Conservation (phyloP, 306 rosid genomes). For the Fagus sylvatica region DNA sequence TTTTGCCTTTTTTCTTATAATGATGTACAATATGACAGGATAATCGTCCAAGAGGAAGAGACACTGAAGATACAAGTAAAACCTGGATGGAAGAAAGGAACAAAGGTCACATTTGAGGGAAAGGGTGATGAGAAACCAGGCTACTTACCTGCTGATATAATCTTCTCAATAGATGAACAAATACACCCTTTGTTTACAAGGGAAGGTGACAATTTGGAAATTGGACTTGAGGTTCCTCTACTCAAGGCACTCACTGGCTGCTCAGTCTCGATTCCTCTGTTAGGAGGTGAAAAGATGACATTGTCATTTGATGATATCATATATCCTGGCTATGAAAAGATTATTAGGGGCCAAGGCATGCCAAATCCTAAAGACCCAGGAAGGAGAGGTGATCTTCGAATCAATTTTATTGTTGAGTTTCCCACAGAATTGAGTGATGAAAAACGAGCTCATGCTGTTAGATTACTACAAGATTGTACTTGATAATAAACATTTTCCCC, state of each 20-base stretch:
- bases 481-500: slow-evolving; percentile 12
- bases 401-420: slow-evolving; percentile 63
- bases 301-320: slow-evolving; percentile 60
- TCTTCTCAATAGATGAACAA: slow-evolving; percentile 67
- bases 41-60: slow-evolving; percentile 67
- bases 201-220: slow-evolving; percentile 70
- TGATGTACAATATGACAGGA: slow-evolving; percentile 46
- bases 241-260: slow-evolving; percentile 79
- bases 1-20: slow-evolving; percentile 4
- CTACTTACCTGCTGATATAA: slow-evolving; percentile 79
- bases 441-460: slow-evolving; percentile 59
- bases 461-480: slow-evolving; percentile 56
- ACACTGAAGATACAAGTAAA: slow-evolving; percentile 59
- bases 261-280: slow-evolving; percentile 64
- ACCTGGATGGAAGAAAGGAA: slow-evolving; percentile 93
- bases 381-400: slow-evolving; percentile 67
- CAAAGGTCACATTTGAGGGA: slow-evolving; percentile 78
- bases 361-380: slow-evolving; percentile 51
- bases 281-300: slow-evolving; percentile 70
- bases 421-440: slow-evolving; percentile 54
- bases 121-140: slow-evolving; percentile 95
- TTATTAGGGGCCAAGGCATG: slow-evolving; percentile 81
- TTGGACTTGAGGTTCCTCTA: slow-evolving; percentile 66
- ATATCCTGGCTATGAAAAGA: slow-evolving; percentile 68
- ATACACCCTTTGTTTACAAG: slow-evolving; percentile 61